Base-by-base conservation (phyloP, 345 rosid species). In the Camelina laxa region DNA sequence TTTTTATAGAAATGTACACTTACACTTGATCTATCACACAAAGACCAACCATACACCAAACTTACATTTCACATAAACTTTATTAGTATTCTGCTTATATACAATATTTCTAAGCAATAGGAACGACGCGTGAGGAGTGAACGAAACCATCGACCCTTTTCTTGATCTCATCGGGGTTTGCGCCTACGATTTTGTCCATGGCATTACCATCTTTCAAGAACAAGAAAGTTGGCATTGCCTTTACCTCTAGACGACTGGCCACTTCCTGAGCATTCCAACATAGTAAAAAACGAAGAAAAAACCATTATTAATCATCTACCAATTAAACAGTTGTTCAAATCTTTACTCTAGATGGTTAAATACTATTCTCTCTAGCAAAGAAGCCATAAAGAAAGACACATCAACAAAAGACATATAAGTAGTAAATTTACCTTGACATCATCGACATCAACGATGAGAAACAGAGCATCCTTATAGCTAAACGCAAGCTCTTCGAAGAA, bases 221-320 rank as follows among this genome's bases (percentile, higher is more conserved):
- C 78, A 86, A 17, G 81, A 92, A 92, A 12, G 99, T 90, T 1
- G 99, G 96, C 99, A 95, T 95, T n/a, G 99, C 97, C 79, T 87
- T 92, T 17, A 89, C 80, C 67, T 85, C 88, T 87, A 89, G 65
- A 65, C 76, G 83, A 21, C 72, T 59, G 4, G 97, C 97, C 64
- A 91, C 97, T 60, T 87, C 97, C 97, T 92, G 76, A 72, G 21
- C 22, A 51, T 31, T 48, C 70, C 72, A 80, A 73, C 65, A 19
- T 24, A 74, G 35, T 55, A 54, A 14, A 14, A 15, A 42, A 22
- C 24, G 10, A 4, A 54, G 2, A 0, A 15, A 36, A 38, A 8
- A 10, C 51, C n/a, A n/a, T n/a, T n/a, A 70, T 33, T 21, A 41
- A 67, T 13, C 22, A 48, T 30, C 20, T 35, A 64, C 4, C 44